These are phyloP conservation scores for Verticillium klebahnii DNA, from an alignment of 2,329 filamentous ascomycete genomes.

Conservation along the genomic window DNA sequence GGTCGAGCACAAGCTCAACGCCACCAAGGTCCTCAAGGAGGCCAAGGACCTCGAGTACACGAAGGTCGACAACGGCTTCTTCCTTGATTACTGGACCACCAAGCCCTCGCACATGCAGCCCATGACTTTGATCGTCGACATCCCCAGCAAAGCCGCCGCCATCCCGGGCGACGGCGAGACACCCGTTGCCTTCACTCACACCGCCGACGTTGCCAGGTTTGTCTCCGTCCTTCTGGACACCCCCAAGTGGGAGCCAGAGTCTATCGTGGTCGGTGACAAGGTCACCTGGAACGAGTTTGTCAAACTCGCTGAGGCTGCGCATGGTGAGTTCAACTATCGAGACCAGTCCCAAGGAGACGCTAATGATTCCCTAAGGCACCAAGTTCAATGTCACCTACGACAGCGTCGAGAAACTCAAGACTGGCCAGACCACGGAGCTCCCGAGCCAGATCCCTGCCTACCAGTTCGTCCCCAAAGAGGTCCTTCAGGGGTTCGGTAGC, in stretches of 20 bases:
- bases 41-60: constrained; percentile 30
- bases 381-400: constrained; percentile 30
- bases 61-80: constrained; percentile 32
- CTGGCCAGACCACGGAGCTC: constrained; percentile 28
- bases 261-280: constrained; percentile 31
- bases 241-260: constrained; percentile 35
- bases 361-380: constrained; percentile 14
- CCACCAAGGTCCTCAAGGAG: constrained; percentile 17
- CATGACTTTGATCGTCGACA: constrained; percentile 36
- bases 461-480: constrained; percentile 17
- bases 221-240: constrained; percentile 34
- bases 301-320: constrained; percentile 26
- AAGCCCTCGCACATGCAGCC: constrained; percentile 31
- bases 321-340: constrained; percentile 24
- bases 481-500: constrained; percentile 15
- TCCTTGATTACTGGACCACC: constrained; percentile 39
- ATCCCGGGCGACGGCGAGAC: constrained; percentile 43
- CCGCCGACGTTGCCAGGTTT: constrained; percentile 41
- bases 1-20: constrained; percentile 1
- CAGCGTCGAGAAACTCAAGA: constrained; percentile 22
- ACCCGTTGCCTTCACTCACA: constrained; percentile 40
- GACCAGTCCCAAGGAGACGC: background rate
- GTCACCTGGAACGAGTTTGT: constrained; percentile 39
- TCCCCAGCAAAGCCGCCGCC: constrained; percentile 35
- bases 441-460: constrained; percentile 19